Conservation (phyloP, 2,329 filamentous ascomycete genomes). For the Apiospora pterosperma region DNA sequence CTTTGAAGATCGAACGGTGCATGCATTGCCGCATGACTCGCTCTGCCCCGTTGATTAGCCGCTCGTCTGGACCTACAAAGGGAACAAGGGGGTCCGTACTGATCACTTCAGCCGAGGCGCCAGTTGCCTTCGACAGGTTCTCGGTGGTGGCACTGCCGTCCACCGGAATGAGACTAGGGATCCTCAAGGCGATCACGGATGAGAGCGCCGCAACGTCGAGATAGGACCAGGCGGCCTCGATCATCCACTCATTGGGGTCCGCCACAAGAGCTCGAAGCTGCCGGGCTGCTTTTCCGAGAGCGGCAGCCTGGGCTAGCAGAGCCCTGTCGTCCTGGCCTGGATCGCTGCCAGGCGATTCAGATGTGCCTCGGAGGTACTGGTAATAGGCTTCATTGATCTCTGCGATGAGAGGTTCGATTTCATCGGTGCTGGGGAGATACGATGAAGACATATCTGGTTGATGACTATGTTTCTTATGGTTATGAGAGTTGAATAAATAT, state of each 20-base stretch:
- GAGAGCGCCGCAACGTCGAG: background rate
- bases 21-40: background rate
- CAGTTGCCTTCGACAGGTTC: background rate
- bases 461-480: rapidly evolving
- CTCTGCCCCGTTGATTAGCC: background rate
- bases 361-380: background rate
- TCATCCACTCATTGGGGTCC: background rate
- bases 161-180: background rate
- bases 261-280: background rate
- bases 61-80: background rate
- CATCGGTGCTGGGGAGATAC: background rate
- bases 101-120: background rate
- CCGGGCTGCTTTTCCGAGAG: background rate
- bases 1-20: background rate
- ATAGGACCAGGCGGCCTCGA: background rate
- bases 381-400: background rate
- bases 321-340: background rate
- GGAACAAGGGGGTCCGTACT: background rate
- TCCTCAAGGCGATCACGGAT: background rate
- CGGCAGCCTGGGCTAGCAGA: background rate
- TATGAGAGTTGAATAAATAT: background rate
- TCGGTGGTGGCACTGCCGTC: background rate
- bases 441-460: background rate
- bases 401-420: background rate
- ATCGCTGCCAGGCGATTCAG: background rate